A percentile compares a stretch with the other conserved stretches of the same genome.
These are phyloP conservation scores for Hsuehochloa calcarea DNA, from an alignment of 176 grass and related monocot species.

Conservation along the genomic window DNA sequence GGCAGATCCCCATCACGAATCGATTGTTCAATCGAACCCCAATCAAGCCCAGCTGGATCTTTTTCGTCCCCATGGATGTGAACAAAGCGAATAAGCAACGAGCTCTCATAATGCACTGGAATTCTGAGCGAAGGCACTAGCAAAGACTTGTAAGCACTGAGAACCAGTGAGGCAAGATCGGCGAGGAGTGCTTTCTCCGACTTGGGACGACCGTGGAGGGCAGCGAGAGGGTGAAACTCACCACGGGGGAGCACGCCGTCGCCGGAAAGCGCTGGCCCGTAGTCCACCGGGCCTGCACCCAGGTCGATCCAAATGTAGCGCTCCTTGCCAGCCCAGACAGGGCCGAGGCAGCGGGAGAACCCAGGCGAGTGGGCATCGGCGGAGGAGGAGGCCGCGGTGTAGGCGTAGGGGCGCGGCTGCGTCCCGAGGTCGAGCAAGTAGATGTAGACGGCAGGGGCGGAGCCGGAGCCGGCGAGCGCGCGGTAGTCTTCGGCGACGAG, in stretches of 20 bases:
- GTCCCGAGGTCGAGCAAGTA: slow-evolving; percentile 73
- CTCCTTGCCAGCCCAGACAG: slow-evolving; percentile 81
- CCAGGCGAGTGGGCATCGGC: slow-evolving; percentile 48
- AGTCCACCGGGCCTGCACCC: slow-evolving; percentile 75
- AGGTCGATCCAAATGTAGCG: slow-evolving; percentile 96
- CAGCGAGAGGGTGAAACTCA: slow-evolving; percentile 86
- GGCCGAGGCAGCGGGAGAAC: slow-evolving; percentile 72
- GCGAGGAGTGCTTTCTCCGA: slow-evolving; percentile 67
- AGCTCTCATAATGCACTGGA: slow-evolving; percentile 72
- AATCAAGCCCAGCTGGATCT: slow-evolving; percentile 67
- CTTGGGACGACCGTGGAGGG: slow-evolving; percentile 75
- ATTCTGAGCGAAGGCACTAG: slow-evolving; percentile 86
- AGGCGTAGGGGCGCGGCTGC: slow-evolving; percentile 71
- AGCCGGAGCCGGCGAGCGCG: slow-evolving; percentile 30
- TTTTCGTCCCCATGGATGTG: slow-evolving; percentile 75
- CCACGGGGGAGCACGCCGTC: slow-evolving; percentile 85
- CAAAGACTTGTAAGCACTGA: slow-evolving; percentile 70
- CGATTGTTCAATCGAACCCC: slow-evolving; percentile 59
- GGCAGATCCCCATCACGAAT: slow-evolving; percentile 59
- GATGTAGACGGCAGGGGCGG: slow-evolving; percentile 70
- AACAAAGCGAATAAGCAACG: slow-evolving; percentile 74
- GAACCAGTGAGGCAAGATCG: slow-evolving; percentile 68
- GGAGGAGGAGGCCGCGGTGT: slow-evolving; percentile 49
- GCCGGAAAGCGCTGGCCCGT: slow-evolving; percentile 83
- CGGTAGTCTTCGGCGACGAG: slow-evolving; percentile 67